These are phyloP conservation scores for Striga hermonthica DNA, from an alignment of 305 asterid genomes.

Conservation along the genomic window DNA sequence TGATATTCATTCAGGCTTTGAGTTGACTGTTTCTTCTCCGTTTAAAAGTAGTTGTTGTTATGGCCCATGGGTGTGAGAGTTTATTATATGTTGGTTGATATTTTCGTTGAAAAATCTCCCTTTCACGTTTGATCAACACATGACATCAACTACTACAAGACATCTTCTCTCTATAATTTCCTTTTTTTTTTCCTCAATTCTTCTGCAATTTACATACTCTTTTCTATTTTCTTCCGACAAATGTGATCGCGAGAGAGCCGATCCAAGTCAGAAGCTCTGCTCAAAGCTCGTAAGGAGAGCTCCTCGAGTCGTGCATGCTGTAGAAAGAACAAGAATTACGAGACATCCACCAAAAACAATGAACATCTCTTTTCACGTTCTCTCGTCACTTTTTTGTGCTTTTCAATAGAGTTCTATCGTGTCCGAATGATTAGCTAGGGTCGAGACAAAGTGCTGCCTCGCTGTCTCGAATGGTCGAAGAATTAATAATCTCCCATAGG, in stretches of 20 bases:
- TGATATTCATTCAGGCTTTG: too few relatives aligned
- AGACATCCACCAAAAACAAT: slow-evolving; percentile 14
- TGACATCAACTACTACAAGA: too few relatives aligned
- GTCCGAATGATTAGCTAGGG: slow-evolving; percentile 62
- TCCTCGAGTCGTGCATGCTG: slow-evolving; percentile 25
- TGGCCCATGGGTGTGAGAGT: too few relatives aligned
- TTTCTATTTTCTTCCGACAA: too few relatives aligned
- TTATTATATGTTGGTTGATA: too few relatives aligned
- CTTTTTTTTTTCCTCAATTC: too few relatives aligned
- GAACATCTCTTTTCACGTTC: slow-evolving; percentile 10
- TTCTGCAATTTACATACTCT: too few relatives aligned
- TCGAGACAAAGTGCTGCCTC: slow-evolving; percentile 90
- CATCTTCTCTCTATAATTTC: too few relatives aligned
- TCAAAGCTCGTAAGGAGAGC: slow-evolving; percentile 23
- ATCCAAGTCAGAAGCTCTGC: slow-evolving; percentile 9
- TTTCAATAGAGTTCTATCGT: slow-evolving; percentile 62
- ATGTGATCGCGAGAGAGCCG: not conserved
- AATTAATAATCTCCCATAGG: slow-evolving; percentile 59
- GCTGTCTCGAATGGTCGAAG: slow-evolving; percentile 64
- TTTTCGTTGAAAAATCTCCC: too few relatives aligned
- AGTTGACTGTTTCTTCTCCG: too few relatives aligned
- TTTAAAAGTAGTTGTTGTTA: too few relatives aligned
- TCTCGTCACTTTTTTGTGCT: slow-evolving; percentile 36
- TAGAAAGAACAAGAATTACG: slow-evolving; percentile 2
- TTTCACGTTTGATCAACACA: too few relatives aligned